phyloP scores from a whole-genome alignment of 2,329 filamentous ascomycete genomes.

The Trichoderma brevicompactum region DNA sequence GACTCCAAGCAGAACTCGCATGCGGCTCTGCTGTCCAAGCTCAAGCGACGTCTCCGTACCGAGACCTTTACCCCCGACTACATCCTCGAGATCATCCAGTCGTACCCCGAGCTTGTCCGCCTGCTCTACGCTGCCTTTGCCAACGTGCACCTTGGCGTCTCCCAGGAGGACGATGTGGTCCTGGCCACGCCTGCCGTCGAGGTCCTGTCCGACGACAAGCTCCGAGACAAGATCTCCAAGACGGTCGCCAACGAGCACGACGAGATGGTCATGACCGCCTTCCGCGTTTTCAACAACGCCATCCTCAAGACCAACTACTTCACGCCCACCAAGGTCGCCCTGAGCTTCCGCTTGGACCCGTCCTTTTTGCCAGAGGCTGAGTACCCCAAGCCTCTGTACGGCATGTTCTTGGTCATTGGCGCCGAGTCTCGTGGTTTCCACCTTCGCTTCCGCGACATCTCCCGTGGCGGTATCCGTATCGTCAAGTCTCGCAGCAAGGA shows the following conservation, averaged over 20 bases:
- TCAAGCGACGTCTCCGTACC: conserved; percentile 92
- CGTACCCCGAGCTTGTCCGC: conserved; percentile 85
- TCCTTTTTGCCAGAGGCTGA: conserved; percentile 87
- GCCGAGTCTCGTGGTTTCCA: conserved; percentile 98
- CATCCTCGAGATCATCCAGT: conserved; percentile 94
- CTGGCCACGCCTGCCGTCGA: conserved; percentile 63
- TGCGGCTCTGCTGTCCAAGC: conserved; percentile 84
- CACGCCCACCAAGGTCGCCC: conserved; percentile 95
- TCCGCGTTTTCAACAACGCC: conserved; percentile 91
- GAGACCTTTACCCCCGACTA: conserved; percentile 99
- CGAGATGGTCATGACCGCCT: conserved; percentile 96
- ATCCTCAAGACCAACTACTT: conserved; percentile 98
- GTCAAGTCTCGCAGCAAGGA: conserved; percentile 98
- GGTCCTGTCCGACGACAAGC: conserved; percentile 73
- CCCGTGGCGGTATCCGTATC: conserved; percentile 95
- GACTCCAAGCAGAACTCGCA: conserved; percentile 82
- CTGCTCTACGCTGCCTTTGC: conserved; percentile 91
- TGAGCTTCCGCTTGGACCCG: conserved; percentile 93
- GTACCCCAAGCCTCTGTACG: conserved; percentile 91
- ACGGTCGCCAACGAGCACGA: conserved; percentile 93
- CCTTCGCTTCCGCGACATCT: conserved; percentile 94
- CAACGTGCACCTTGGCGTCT: conserved; percentile 72
- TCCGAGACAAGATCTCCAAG: conserved; percentile 77
- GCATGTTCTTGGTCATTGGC: conserved; percentile 98
- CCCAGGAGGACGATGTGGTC: conserved; percentile 49